Conservation (phyloP, 2,329 filamentous ascomycete species). For the Paradendryphiella salina region DNA sequence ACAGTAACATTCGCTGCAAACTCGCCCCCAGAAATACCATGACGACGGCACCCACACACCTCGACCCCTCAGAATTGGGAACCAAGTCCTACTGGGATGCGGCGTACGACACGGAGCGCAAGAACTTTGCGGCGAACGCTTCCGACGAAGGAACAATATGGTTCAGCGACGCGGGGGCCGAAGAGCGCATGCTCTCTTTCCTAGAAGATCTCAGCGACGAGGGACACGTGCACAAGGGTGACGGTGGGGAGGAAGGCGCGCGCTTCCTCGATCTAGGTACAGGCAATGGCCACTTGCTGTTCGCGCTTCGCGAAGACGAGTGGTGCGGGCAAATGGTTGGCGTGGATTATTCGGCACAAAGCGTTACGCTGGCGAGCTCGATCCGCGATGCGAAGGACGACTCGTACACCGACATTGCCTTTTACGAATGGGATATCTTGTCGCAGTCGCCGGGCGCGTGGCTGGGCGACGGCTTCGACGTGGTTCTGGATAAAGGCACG, state of each 20-base stretch:
- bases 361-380: slow-evolving; percentile 71
- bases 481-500: slow-evolving; percentile 96
- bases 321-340: slow-evolving; percentile 76
- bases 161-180: slow-evolving; percentile 93
- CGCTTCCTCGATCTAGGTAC: slow-evolving; percentile 86
- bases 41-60: slow-evolving; percentile 43
- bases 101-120: slow-evolving; percentile 71
- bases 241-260: slow-evolving; percentile 24
- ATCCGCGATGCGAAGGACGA: slow-evolving; percentile 53
- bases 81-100: slow-evolving; percentile 71
- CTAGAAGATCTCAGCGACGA: slow-evolving; percentile 57
- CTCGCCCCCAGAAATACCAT: neutral
- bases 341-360: slow-evolving; percentile 81
- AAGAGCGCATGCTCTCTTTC: slow-evolving; percentile 75
- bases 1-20: neutral
- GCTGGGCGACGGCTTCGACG: slow-evolving; percentile 73
- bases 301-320: slow-evolving; percentile 69
- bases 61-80: slow-evolving; percentile 78
- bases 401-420: slow-evolving; percentile 49
- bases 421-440: slow-evolving; percentile 59
- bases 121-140: slow-evolving; percentile 72
- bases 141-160: slow-evolving; percentile 86
- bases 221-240: slow-evolving; percentile 50
- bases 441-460: slow-evolving; percentile 54
- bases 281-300: slow-evolving; percentile 90